Evolutionary conservation across 2,329 filamentous ascomycete genomes (phyloP), one percentile per base, ranked within the genome.

Genomic region (Akanthomyces muscarius): DNA sequence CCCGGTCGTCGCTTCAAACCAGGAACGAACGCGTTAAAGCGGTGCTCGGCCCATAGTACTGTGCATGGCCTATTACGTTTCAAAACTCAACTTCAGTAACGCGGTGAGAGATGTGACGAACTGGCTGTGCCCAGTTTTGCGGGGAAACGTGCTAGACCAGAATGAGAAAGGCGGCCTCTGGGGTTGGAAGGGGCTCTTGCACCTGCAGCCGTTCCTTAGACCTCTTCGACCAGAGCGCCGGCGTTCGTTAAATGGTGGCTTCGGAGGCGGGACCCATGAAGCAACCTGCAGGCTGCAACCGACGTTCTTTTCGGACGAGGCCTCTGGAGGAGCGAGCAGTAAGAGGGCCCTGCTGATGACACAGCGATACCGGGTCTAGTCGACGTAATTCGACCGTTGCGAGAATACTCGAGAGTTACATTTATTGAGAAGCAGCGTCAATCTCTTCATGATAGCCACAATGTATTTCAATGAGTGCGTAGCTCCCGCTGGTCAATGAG

Each of bases 71-170:
- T 45, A 62, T 62, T 62, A 62, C 61, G 61, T 62, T 56, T 62
- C 36, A 7, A 41, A 62, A 62, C 51, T 36, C 11, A 13, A 51
- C 45, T 50, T 28, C 3, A 23, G 44, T 16, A 50, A 52, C 53
- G 45, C 52, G 61, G 61, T 57, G 61, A 57, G 53, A 47, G 44
- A 44, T n/a, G 30, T 62, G 61, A 51, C 23, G 45, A 62, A 56
- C 36, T 44, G 16, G 10, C 45, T 44, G 52, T 50, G 13, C 52
- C 61, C 42, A 57, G 23, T 51, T 57, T 62, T 56, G 52, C 52
- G 61, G 61, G 61, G 51, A 51, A 62, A 50, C 11, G 5, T 56
- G 51, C 61, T 56, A 62, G 33, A n/a, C 52, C 61, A n/a, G 4
- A 44, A 55, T 33, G 14, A 56, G 61, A 42, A 50, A 56, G 33